A percentile compares a stretch with the other conserved stretches of the same genome.
Conservation (phyloP, 1,139 yeast genomes). For the Suhomyces bribrorum region DNA sequence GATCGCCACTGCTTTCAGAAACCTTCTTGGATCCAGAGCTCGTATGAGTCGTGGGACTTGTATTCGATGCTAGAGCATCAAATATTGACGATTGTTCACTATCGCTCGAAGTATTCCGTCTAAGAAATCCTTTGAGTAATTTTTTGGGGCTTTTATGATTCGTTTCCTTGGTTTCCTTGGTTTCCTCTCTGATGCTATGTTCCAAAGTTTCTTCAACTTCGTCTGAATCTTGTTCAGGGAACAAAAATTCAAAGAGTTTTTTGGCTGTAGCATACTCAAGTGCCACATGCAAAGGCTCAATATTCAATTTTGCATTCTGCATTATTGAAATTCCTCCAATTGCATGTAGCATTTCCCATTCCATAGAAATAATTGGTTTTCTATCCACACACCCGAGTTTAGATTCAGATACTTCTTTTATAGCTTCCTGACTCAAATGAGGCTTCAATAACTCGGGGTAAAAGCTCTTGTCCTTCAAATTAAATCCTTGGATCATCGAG, state of each 20-base stretch:
- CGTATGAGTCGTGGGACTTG: constrained; percentile 1
- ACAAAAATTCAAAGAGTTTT: constrained; percentile 60
- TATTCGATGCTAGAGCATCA: constrained; percentile 5
- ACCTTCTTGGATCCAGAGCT: constrained; percentile 4
- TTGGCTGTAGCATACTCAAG: constrained; percentile 71
- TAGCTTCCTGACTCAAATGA: constrained; percentile 19
- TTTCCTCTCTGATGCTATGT: constrained; percentile 9
- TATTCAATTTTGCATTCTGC: constrained; percentile 46
- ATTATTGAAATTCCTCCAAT: constrained; percentile 82
- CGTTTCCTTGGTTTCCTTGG: constrained; percentile 4
- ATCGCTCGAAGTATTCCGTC: constrained; percentile 1
- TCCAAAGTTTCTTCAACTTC: constrained; percentile 2
- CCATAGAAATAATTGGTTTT: constrained; percentile 50
- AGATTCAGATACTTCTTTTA: constrained; percentile 7
- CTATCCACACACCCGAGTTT: constrained; percentile 7
- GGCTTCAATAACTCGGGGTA: constrained; percentile 78
- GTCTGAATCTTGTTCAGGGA: constrained; percentile 44
- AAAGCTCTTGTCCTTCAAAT: constrained; percentile 57
- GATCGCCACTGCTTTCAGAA: constrained; percentile 3
- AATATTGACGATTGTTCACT: constrained; percentile 8
- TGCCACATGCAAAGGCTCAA: constrained; percentile 72
- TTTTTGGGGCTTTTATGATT: constrained; percentile 10
- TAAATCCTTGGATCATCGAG: constrained; percentile 69
- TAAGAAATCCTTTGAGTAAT: constrained; percentile 1
- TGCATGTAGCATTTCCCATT: constrained; percentile 76